Evolutionary conservation across 768 basidiomycete species (phyloP), one percentile per base, ranked within the genome.

Genomic region (Trametes meyenii): DNA sequence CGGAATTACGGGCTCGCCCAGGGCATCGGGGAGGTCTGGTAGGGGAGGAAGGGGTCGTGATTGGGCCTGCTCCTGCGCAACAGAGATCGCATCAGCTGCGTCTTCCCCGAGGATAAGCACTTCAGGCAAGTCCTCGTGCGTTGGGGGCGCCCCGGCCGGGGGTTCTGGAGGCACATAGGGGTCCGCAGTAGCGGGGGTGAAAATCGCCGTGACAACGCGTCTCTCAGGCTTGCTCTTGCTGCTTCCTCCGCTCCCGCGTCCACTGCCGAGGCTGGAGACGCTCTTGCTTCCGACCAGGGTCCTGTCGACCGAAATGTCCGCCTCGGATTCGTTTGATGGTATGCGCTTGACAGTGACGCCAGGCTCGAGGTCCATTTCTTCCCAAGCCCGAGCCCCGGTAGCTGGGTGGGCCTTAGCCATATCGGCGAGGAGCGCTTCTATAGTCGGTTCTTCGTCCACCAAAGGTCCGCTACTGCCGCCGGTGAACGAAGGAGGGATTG

Each of bases 321-420:
- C 44, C 12, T 45, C 38, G 36, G 60, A 55, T 26, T 55, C 67
- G 52, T 58, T 48, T 16, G 63, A 65, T 13, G 64, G 61, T 33
- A 73, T 36, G 33, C 68, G 71, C 62, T 75, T 76, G 29, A 76
- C 70, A n/a, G 76, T 77, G 11, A 66, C 66, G 1, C 74, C 73
- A 13, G 66, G 63, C 4, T 55, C 66, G 21, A 67, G n/a, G 56
- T 75, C 71, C 45, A 72, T 63, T 29, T 73, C 73, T 64, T 77
- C 76, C 76, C 76, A 77, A 3, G 76, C 76, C 8, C 72, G 66
- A 12, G 73, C 76, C 38, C 76, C 77, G 6, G 60, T 60, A 49
- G 36, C 59, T 4, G 58, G 63, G n/a, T 59, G 58, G 14, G 51
- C 29, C 49, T 40, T 58, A 7, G 54, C 46, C 29, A 51, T 14